Percentiles rank a stretch among this genome's conserved stretches.
phyloP scores from a whole-genome alignment of 306 rosid genomes.

The Cyclanthera cordifolia region DNA sequence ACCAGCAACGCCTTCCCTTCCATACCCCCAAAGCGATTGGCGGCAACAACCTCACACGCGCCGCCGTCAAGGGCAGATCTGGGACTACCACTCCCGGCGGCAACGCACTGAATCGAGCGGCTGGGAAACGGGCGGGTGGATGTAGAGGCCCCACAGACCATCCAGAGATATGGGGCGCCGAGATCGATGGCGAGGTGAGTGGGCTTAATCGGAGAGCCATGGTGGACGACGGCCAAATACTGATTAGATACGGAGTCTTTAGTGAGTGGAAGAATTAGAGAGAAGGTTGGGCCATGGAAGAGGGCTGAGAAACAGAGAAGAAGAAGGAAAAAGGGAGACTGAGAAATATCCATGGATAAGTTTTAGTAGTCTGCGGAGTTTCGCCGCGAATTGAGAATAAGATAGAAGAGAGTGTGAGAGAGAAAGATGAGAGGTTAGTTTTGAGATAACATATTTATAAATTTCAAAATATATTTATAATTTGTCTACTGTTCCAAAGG shows the following conservation, averaged over 20 bases:
- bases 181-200: constrained; percentile 47
- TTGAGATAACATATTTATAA: no score
- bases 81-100: constrained; percentile 18
- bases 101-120: constrained; percentile 50
- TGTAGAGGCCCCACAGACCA: constrained; percentile 24
- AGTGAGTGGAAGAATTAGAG: constrained; percentile 22
- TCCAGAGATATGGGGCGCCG: constrained; percentile 39
- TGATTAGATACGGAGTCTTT: constrained; percentile 44
- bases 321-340: background rate
- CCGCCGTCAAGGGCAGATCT: constrained; percentile 10
- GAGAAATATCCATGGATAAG: constrained; percentile 29
- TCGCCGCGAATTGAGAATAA: background rate
- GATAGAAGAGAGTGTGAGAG: background rate
- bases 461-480: no score
- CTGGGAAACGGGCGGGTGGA: constrained; percentile 23
- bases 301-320: background rate
- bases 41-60: constrained; percentile 23
- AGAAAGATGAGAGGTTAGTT: background rate
- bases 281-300: constrained; percentile 9
- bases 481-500: no score
- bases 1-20: constrained; percentile 29
- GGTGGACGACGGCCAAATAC: constrained; percentile 35
- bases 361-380: background rate
- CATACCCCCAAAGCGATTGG: constrained; percentile 27
- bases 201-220: constrained; percentile 31